phyloP scores from a whole-genome alignment of 1,139 yeast genomes.

The Candida buenavistaensis region DNA sequence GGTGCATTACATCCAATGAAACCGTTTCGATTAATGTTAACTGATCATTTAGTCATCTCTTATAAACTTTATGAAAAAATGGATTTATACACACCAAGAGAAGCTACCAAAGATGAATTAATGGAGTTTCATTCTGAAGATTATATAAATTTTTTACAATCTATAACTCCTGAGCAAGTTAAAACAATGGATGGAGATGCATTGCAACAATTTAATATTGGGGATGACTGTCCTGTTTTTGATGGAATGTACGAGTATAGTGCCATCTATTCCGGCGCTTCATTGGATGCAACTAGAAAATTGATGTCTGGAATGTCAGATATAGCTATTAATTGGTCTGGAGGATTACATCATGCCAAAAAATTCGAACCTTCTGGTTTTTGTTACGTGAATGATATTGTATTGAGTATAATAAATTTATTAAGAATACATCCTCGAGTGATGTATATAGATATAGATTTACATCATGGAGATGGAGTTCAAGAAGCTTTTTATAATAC shows the following conservation, averaged over 20 bases:
- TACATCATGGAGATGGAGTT: conserved; percentile 98
- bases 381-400: conserved; percentile 94
- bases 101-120: conserved; percentile 98
- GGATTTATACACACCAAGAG: conserved; percentile 96
- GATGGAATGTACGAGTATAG: conserved; percentile 92
- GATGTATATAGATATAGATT: conserved; percentile 89
- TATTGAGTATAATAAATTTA: conserved; percentile 78
- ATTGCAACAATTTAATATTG: conserved; percentile 90
- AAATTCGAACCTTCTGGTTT: conserved; percentile 94
- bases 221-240: conserved; percentile 97
- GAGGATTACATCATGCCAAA: conserved; percentile 96
- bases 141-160: conserved; percentile 86
- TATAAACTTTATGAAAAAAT: conserved; percentile 94
- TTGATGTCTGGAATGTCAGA: conserved; percentile 84
- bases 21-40: conserved; percentile 98
- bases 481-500: conserved; percentile 96
- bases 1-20: conserved; percentile 99
- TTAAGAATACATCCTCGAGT: conserved; percentile 89
- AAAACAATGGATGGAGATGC: conserved; percentile 91
- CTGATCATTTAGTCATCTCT: conserved; percentile 95
- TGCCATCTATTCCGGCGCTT: conserved; percentile 89
- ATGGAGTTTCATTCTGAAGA: conserved; percentile 98
- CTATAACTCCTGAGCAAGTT: conserved; percentile 93
- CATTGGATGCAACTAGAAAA: conserved; percentile 89
- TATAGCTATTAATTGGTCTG: conserved; percentile 96